These are phyloP conservation scores for Plenodomus lindquistii DNA, from an alignment of 2,329 filamentous ascomycete species.

Conservation along the genomic window DNA sequence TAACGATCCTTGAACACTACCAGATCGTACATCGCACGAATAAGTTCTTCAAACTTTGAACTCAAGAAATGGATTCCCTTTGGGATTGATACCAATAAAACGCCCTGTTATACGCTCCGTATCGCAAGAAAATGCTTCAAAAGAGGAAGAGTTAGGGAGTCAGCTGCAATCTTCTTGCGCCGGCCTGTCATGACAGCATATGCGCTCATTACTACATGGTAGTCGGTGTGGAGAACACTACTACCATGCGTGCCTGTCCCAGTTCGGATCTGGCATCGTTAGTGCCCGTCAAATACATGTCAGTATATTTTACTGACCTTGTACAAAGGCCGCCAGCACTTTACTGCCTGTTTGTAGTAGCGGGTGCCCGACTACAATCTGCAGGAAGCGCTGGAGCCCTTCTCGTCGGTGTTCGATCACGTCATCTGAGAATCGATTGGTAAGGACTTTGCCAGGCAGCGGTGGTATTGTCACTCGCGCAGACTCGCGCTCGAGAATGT, in stretches of 20 bases:
- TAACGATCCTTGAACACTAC: neutral
- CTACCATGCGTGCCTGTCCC: constrained; percentile 66
- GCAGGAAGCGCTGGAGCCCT: constrained; percentile 91
- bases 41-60: neutral
- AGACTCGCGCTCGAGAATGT: constrained; percentile 94
- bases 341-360: constrained; percentile 97
- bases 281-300: constrained; percentile 4
- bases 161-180: neutral
- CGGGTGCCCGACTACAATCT: constrained; percentile 96
- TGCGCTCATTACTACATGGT: neutral
- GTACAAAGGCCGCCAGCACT: constrained; percentile 93
- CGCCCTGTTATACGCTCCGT: neutral
- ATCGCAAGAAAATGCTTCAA: constrained; percentile 13
- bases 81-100: neutral
- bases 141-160: neutral
- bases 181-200: neutral
- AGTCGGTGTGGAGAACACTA: neutral
- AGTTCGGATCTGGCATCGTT: constrained; percentile 69
- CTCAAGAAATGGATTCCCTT: neutral
- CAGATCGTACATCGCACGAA: neutral
- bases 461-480: constrained; percentile 95
- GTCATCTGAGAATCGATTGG: constrained; percentile 96
- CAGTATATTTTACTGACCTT: constrained; percentile 63
- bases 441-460: constrained; percentile 95
- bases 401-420: constrained; percentile 94